Evolutionary conservation across 2,329 filamentous ascomycete genomes (phyloP).

Genomic region (Sclerotinia sclerotiorum): DNA sequence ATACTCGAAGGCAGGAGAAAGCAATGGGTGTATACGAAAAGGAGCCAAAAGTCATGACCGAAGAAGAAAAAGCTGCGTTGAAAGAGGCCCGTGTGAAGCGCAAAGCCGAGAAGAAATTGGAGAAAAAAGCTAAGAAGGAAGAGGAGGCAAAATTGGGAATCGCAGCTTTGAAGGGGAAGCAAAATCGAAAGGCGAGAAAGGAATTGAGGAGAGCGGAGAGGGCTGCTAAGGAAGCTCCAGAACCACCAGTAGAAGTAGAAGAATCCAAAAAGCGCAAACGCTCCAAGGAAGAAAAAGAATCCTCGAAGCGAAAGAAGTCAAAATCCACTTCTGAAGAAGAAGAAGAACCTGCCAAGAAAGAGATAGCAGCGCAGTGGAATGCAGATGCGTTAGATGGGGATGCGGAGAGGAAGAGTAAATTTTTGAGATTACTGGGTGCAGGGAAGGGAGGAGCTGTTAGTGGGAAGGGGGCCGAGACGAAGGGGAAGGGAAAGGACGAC

Average conservation of each 20-base stretch:
- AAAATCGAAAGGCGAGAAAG: constrained; percentile 17
- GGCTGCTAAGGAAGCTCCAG: background rate
- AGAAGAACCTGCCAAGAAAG: constrained; percentile 12
- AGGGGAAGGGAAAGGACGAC: constrained; percentile 26
- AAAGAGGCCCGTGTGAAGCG: constrained; percentile 17
- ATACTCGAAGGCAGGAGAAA: constrained; percentile 19
- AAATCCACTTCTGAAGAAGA: constrained; percentile 15
- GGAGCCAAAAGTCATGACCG: constrained; percentile 9
- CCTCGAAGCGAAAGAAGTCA: constrained; percentile 20
- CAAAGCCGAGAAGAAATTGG: constrained; percentile 17
- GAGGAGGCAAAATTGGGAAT: constrained; percentile 13
- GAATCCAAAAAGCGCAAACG: constrained; percentile 25
- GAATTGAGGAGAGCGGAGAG: constrained; percentile 24
- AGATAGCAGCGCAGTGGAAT: constrained; percentile 22
- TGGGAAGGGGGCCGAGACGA: constrained; percentile 19
- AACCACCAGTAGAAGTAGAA: background rate
- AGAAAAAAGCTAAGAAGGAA: constrained; percentile 22
- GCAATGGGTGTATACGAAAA: constrained; percentile 20
- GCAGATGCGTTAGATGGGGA: constrained; percentile 35
- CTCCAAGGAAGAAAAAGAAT: constrained; percentile 26
- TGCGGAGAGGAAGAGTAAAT: constrained; percentile 40
- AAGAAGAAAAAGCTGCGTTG: constrained; percentile 22
- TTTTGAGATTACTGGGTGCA: constrained; percentile 41
- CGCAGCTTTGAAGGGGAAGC: constrained; percentile 20
- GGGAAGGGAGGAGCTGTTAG: constrained; percentile 29